phyloP scores from a whole-genome alignment of 345 rosid species.

The Syzygium aromaticum region DNA sequence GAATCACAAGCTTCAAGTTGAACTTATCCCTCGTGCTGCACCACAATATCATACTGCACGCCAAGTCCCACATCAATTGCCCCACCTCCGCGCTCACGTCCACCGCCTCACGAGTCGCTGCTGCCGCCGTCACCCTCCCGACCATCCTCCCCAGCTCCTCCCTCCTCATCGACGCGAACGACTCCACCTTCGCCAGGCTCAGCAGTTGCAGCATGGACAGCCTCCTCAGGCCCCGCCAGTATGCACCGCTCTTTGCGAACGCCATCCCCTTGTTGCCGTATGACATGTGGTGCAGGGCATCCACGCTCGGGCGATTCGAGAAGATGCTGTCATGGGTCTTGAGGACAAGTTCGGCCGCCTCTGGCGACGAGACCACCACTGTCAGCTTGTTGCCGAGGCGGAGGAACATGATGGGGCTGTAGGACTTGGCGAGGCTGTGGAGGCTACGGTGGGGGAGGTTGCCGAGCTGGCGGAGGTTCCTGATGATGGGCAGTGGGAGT shows the following conservation, averaged over 20 bases:
- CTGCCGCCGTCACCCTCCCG: no score
- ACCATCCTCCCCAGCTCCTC: neutral
- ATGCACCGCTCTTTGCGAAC: conserved; percentile 16
- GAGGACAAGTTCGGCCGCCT: conserved; percentile 27
- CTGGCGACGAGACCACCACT: conserved; percentile 31
- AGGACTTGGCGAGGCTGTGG: conserved; percentile 17
- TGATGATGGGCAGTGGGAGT: neutral
- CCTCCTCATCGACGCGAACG: conserved; percentile 7
- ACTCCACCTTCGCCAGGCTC: conserved; percentile 15
- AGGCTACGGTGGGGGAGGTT: conserved; percentile 27
- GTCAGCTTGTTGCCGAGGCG: conserved; percentile 29
- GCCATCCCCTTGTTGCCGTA: conserved; percentile 14
- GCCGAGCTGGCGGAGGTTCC: conserved; percentile 40
- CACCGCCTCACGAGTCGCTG: no score
- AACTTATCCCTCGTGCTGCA: neutral
- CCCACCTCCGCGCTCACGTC: no score
- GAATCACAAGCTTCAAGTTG: neutral
- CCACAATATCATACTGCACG: conserved; percentile 1
- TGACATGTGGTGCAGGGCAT: neutral
- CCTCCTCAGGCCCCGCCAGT: conserved; percentile 23
- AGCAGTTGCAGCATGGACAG: conserved; percentile 16
- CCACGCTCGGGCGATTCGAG: conserved; percentile 22
- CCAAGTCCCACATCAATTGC: neutral
- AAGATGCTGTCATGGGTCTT: conserved; percentile 25
- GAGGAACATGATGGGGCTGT: conserved; percentile 39